Percentiles rank a stretch among this genome's conserved stretches.
Evolutionary conservation across 2,329 filamentous ascomycete genomes (phyloP).

Genomic region (Sporothrix schenckii): DNA sequence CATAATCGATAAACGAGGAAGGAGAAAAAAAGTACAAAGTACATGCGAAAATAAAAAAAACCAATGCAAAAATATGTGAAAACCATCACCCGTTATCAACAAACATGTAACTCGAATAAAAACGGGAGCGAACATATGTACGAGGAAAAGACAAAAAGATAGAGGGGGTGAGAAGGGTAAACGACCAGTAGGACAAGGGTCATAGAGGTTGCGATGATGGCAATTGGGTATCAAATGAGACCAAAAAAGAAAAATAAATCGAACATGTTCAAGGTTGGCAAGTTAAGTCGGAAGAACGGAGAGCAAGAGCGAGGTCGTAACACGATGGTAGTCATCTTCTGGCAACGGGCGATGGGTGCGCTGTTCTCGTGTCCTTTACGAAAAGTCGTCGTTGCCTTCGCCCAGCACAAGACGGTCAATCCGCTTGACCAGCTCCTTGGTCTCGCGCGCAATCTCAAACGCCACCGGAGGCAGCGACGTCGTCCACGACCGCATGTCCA

Average conservation of each 20-base stretch:
- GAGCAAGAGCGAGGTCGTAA: conserved; percentile 3
- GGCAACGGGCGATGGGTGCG: too few species aligned
- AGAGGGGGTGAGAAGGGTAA: not conserved
- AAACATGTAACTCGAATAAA: not conserved
- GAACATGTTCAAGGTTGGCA: not conserved
- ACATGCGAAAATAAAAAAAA: not conserved
- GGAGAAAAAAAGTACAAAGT: not conserved
- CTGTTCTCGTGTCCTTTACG: conserved; percentile 25
- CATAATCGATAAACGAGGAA: not conserved
- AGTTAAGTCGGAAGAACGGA: not conserved
- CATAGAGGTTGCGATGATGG: conserved; percentile 34
- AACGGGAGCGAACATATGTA: conserved; percentile 31
- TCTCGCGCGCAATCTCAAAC: conserved; percentile 83
- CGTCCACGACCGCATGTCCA: conserved; percentile 65
- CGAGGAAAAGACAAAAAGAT: conserved; percentile 21
- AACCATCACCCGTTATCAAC: not conserved
- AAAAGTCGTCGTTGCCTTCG: conserved; percentile 39
- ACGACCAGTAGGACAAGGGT: not conserved
- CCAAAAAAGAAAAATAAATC: conserved; percentile 20
- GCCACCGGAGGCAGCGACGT: conserved; percentile 77
- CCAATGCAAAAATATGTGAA: conserved; percentile 13
- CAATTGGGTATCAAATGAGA: conserved; percentile 31
- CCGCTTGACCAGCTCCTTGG: conserved; percentile 67
- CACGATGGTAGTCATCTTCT: too few species aligned
- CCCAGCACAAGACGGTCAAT: conserved; percentile 39